Base-by-base conservation (phyloP, 768 basidiomycete species). In the Cystofilobasidium ferigula region DNA sequence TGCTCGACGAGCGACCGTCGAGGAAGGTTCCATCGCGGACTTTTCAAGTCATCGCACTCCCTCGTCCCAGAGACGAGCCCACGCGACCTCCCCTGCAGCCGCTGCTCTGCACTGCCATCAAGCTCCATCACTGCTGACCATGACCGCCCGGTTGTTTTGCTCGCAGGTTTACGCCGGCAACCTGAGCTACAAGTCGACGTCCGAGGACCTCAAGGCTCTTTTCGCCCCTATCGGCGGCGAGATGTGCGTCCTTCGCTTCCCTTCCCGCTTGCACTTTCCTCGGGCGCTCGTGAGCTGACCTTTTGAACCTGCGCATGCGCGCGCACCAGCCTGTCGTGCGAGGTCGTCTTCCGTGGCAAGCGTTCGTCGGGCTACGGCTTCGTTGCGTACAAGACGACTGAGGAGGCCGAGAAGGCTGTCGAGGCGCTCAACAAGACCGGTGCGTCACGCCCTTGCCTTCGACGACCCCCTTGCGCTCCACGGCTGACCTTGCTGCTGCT, bases 171-270 rank as follows among this genome's bases (percentile, higher is more conserved):
- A 93, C 78, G 88, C 86, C 75, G 91, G 91, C 73, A 94, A 94
- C 80, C 89, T 94, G 81, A 84, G 89, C 81, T 94, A 92, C 79
- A 81, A 85, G 75, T 90, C 88, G 72, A 89, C 87, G 81, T 88
- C 90, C 82, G 87, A 89, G 79, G 88, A 88, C 84, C 86, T 94
- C 80, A 87, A 84, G 86, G 80, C 87, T 78, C 87, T 94, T 82
- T 94, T 93, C 82, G 86, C 82, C 78, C 86, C 87, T 76, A 85
- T 89, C 75, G 81, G 83, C 78, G 83, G 79, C 80, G 89, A 89
- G 78, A 85, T 93, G 91, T 93, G 81, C 74, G 86, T 83, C 74
- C n/a, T 35, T n/a, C n/a, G n/a, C n/a, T 35, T 56, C 63, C 10
- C 45, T 51, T 48, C 32, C 57, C 30, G 26, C 43, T 36, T 32